phyloP scores from a whole-genome alignment of 345 rosid genomes.

The Rhizophora mangle region DNA sequence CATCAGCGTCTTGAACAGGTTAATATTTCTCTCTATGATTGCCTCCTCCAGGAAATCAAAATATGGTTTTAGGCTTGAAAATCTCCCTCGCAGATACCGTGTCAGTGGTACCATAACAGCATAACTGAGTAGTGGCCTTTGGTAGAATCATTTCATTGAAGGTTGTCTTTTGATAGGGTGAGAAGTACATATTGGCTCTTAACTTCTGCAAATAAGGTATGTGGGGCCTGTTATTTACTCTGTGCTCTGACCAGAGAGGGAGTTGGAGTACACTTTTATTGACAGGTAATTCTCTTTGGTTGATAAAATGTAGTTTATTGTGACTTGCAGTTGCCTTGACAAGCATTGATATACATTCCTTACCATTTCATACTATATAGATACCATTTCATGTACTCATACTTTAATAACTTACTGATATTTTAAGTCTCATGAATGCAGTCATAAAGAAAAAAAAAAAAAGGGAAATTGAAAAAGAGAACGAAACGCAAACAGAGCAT shows the following conservation, averaged over 20 bases:
- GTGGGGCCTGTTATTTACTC: slow-evolving; percentile 87
- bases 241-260: slow-evolving; percentile 89
- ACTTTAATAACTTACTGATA: slow-evolving; percentile 5
- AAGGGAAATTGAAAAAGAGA: no score
- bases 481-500: no score
- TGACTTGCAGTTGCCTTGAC: not conserved
- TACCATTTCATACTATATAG: not conserved
- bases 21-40: slow-evolving; percentile 10
- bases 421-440: slow-evolving; percentile 23
- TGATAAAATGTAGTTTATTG: slow-evolving; percentile 2
- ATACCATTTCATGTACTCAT: not conserved
- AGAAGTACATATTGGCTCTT: slow-evolving; percentile 8
- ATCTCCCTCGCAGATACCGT: not conserved
- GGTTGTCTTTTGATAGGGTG: not conserved
- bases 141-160: not conserved
- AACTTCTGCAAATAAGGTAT: slow-evolving; percentile 39
- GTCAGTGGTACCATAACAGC: no score
- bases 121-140: no score
- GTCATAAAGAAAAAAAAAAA: slow-evolving; percentile 34
- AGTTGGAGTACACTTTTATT: slow-evolving; percentile 84
- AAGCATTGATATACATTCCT: not conserved
- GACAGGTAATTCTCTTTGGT: slow-evolving; percentile 52
- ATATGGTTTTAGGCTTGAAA: not conserved
- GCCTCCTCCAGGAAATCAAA: not conserved
- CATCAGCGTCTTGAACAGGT: slow-evolving; percentile 98